Evolutionary conservation across 2,329 filamentous ascomycete genomes (phyloP).

Genomic region (Paramyrothecium sp.): DNA sequence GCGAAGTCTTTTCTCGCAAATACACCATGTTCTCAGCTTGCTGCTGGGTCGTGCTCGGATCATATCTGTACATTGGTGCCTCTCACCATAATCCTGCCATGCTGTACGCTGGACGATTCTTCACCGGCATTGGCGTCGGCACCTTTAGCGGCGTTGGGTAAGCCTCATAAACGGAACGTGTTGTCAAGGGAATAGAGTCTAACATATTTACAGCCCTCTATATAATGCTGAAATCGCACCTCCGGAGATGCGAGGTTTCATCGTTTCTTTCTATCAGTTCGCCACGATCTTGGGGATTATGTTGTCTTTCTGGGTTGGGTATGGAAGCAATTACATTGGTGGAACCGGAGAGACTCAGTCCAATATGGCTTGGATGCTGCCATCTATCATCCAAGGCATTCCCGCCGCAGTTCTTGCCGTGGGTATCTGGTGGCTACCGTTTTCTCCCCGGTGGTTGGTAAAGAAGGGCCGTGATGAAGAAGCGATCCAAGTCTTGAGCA

Average conservation of each 20-base stretch:
- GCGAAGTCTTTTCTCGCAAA: slow-evolving; percentile 45
- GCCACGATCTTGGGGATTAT: slow-evolving; percentile 58
- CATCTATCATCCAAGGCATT: slow-evolving; percentile 43
- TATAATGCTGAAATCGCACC: slow-evolving; percentile 55
- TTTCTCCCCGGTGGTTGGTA: slow-evolving; percentile 73
- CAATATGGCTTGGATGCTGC: slow-evolving; percentile 42
- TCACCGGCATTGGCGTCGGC: slow-evolving; percentile 44
- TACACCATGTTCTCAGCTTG: slow-evolving; percentile 46
- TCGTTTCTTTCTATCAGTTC: slow-evolving; percentile 65
- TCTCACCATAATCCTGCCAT: slow-evolving; percentile 30
- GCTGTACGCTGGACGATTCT: slow-evolving; percentile 43
- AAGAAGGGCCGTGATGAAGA: slow-evolving; percentile 70
- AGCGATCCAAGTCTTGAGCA: slow-evolving; percentile 53
- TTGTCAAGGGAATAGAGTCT: background rate
- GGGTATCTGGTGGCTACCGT: slow-evolving; percentile 79
- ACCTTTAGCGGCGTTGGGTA: slow-evolving; percentile 30
- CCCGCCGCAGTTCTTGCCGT: slow-evolving; percentile 54
- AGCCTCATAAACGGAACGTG: background rate
- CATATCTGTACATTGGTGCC: slow-evolving; percentile 39
- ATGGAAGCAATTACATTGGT: slow-evolving; percentile 45
- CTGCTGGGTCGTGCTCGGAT: slow-evolving; percentile 38
- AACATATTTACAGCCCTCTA: slow-evolving; percentile 27
- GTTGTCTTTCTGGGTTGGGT: slow-evolving; percentile 47
- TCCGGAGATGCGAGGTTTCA: slow-evolving; percentile 64
- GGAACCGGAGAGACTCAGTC: slow-evolving; percentile 41